Base-by-base conservation (phyloP, 805 yeast species). In the Candida odintsovae region DNA sequence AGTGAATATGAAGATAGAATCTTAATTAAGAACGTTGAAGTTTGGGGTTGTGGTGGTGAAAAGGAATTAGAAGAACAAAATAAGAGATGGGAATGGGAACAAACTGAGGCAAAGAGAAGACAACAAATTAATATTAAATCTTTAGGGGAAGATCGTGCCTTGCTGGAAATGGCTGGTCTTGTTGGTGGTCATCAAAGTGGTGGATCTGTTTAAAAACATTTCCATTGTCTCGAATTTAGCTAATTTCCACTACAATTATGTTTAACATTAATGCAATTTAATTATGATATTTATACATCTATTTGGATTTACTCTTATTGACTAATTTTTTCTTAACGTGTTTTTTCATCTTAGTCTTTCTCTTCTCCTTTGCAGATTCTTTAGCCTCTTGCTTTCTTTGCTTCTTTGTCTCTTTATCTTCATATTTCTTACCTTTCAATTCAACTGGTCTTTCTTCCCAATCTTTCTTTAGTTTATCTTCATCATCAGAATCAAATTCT, bases 61-160 rank as follows among this genome's bases (percentile, higher is more conserved):
- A 78, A 82, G 49, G 95, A 88, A 53, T 67, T 90, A 41, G 83
- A 76, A 26, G 90, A 84, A 50, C 97, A 90, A 65, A 70, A 75
- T 40, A 78, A 77, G 56, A 76, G 77, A 49, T 86, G 96, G 94
- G 90, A 83, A 55, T 90, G 97, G 97, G 97, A 92, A 60, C 85
- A 83, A 58, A 71, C 80, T 42, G 96, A 89, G 61, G 95, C 95
- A 0, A 76, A 80, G 54, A 82, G 89, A 33, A 71, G 97, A 44
- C 85, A 83, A 56, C 72, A 77, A 25, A 76, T 90, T 3, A 88
- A 90, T 57, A 53, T 82, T 28, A 72, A 76, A 44, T 77, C 75
- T 47, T 60, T 85, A 53, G 86, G 86, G 2, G 97, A 90, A 56
- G 96, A 89, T 44, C 66, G 89, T 46, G 95, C 96, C 0, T 69